These are phyloP conservation scores for Eucalyptus sideroxylon DNA, from an alignment of 345 rosid species.

Conservation along the genomic window DNA sequence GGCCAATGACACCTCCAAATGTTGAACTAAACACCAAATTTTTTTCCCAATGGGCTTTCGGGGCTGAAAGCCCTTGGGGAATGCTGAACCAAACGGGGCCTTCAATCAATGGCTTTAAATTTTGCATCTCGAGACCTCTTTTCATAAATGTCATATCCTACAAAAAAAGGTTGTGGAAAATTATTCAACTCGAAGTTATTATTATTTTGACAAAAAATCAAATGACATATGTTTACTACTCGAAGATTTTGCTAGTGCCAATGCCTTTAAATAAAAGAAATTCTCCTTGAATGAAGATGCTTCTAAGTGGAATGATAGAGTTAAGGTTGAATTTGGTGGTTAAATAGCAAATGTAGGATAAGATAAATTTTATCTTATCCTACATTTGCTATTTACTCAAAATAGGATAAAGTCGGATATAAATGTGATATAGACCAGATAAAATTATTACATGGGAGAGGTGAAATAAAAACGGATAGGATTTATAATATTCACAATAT, in stretches of 20 bases:
- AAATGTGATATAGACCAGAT: fast-evolving
- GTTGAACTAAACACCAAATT: too few relatives aligned
- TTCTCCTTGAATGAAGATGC: background rate
- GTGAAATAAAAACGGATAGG: fast-evolving
- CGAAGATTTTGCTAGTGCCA: background rate
- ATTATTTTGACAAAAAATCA: background rate
- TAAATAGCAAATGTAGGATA: too few relatives aligned
- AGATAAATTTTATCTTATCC: too few relatives aligned
- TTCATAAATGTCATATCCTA: background rate
- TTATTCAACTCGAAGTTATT: background rate
- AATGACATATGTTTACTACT: background rate
- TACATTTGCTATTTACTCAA: too few relatives aligned
- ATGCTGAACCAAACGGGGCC: too few relatives aligned
- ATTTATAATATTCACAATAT: too few relatives aligned
- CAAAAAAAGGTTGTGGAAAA: background rate
- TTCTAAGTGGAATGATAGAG: background rate
- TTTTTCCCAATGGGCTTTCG: too few relatives aligned
- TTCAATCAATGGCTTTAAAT: background rate
- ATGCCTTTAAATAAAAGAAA: background rate
- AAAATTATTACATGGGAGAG: fast-evolving
- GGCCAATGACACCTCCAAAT: too few relatives aligned
- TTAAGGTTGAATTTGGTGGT: too few relatives aligned
- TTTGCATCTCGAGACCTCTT: background rate
- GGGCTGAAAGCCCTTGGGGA: too few relatives aligned
- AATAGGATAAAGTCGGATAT: fast-evolving